A percentile compares a stretch with the other conserved stretches of the same genome.
Evolutionary conservation across 2,329 filamentous ascomycete genomes (phyloP).

Genomic region (Xylaria sp.): DNA sequence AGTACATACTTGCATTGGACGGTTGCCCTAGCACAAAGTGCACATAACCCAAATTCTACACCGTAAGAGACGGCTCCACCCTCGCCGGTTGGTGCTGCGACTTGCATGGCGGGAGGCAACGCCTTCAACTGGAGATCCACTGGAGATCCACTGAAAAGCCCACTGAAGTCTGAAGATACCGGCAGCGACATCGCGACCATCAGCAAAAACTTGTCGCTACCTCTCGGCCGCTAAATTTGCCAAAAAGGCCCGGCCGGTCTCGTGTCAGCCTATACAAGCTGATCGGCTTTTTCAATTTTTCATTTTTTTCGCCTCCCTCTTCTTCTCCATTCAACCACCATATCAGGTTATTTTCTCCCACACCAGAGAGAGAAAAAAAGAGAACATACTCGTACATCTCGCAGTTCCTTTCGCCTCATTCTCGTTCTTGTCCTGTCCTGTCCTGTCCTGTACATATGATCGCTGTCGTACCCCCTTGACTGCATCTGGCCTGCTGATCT

Average conservation of each 20-base stretch:
- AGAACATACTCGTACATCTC: not conserved
- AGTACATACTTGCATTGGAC: too few relatives aligned
- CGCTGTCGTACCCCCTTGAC: conserved; percentile 4
- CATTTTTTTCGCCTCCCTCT: not conserved
- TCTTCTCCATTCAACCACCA: not conserved
- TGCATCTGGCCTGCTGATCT: conserved; percentile 7
- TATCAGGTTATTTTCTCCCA: not conserved
- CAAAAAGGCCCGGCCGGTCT: conserved; percentile 9
- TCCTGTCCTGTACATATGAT: conserved; percentile 5
- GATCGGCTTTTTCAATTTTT: not conserved
- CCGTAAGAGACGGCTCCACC: not conserved
- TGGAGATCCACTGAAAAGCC: not conserved
- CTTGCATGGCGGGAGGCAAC: not conserved
- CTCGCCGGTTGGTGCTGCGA: not conserved
- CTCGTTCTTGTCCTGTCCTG: not conserved
- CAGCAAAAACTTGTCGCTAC: not conserved
- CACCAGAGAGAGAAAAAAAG: not conserved
- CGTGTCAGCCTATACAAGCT: conserved; percentile 17
- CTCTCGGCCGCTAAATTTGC: not conserved
- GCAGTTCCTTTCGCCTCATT: not conserved
- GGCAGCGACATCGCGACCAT: not conserved
- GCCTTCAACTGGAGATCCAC: not conserved
- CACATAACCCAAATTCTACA: not conserved
- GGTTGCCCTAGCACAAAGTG: too few relatives aligned
- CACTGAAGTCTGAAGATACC: not conserved